Percentiles rank a stretch among this genome's conserved stretches.
Evolutionary conservation across 1,284 basidiomycete species (phyloP).

Genomic region (Ceratobasidium sp.): DNA sequence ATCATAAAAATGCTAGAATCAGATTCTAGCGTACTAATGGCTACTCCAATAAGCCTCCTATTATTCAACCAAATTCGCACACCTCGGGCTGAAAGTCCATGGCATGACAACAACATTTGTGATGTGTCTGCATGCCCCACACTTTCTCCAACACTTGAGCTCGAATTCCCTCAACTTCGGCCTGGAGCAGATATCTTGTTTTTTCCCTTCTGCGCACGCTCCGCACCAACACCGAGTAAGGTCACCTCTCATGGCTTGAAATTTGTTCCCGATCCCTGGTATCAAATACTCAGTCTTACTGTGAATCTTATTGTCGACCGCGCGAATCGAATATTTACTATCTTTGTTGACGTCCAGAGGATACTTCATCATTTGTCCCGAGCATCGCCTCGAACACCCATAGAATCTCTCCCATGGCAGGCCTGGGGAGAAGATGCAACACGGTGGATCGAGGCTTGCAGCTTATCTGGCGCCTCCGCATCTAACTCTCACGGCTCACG

Average conservation of each 20-base stretch:
- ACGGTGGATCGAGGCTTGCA: slow-evolving; percentile 13
- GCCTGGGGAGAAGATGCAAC: slow-evolving; percentile 26
- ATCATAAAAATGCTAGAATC: not conserved
- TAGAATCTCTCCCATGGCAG: not conserved
- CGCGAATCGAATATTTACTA: not conserved
- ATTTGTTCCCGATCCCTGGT: not conserved
- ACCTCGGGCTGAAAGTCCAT: not conserved
- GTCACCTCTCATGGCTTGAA: not conserved
- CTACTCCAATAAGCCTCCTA: not conserved
- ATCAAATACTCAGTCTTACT: not conserved
- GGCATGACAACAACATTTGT: not conserved
- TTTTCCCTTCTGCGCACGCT: not conserved
- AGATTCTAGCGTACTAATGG: too few species aligned
- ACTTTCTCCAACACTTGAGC: not conserved
- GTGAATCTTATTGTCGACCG: not conserved
- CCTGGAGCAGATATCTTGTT: not conserved
- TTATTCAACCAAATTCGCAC: not conserved
- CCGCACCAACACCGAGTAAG: not conserved
- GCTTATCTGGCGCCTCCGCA: not conserved
- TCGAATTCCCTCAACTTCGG: slow-evolving; percentile 6
- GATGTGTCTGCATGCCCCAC: not conserved
- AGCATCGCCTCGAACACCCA: not conserved
- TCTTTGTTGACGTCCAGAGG: slow-evolving; percentile 12
- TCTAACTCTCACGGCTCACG: not conserved
- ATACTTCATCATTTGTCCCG: not conserved